Base-by-base conservation (phyloP, 306 rosid species). In the Begonia loranthoides region DNA sequence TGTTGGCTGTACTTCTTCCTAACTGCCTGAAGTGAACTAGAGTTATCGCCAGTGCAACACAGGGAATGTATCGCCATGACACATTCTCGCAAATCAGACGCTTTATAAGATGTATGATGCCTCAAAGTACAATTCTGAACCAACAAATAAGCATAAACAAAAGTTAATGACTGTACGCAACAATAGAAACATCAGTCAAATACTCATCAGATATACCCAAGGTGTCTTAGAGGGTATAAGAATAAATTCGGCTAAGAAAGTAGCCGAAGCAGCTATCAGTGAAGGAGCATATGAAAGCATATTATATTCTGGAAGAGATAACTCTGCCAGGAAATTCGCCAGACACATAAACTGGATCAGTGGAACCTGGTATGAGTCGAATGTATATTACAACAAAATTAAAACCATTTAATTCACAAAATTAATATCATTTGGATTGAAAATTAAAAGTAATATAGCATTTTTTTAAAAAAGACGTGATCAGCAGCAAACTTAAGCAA, bases 1-100 rank as follows among this genome's bases (percentile, higher is more conserved):
- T 84, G 89, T 17, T 84, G 81, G 69, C 83, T 68, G 67, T 84
- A 84, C 73, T 80, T 84, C 71, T 73, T 79, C 62, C 76, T 62
- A 50, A 78, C 57, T 58, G 94, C 85, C 17, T 28, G 36, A 28
- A 76, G 74, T 28, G 74, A 74, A 58, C 62, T 45, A 36, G 77
- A 71, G 69, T 57, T 59, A 33, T 56, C 15, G 59, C 70, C 63
- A 59, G 62, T 53, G 34, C 71, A 45, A 54, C 76, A 82, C 56
- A 87, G 72, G 28, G 66, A 72, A 51, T 87, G 88, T 39, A 79
- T 76, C 17, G 65, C 83, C 70, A 64, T 87, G 15, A 87, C 93
- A 45, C 95, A 82, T 46, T 51, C 74, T 55, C 68, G 41, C 86
- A 86, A 69, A 74, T 86, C 88, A 62, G 70, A 62, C 12, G 93